A percentile compares a stretch with the other conserved stretches of the same genome.
Conservation (phyloP, 2,329 filamentous ascomycete genomes). For the Colletotrichum eremochloae region DNA sequence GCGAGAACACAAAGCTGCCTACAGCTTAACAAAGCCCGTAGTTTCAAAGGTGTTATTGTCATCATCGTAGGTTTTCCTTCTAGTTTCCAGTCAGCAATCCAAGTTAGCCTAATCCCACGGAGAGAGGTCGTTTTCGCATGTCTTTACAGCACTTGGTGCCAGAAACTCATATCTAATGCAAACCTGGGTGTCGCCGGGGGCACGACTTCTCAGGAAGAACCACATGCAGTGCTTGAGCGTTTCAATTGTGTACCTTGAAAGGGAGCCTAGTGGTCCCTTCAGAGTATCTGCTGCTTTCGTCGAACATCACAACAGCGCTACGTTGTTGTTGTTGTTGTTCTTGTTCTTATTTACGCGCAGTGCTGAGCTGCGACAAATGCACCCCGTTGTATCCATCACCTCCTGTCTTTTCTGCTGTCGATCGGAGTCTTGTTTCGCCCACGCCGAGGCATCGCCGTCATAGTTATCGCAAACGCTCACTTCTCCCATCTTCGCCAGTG, state of each 20-base stretch:
- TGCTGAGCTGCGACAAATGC: not conserved
- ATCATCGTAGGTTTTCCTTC: not conserved
- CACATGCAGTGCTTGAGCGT: not conserved
- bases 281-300: not conserved
- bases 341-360: not conserved
- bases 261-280: not conserved
- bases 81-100: not conserved
- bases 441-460: not conserved
- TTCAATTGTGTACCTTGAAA: slow-evolving; percentile 6
- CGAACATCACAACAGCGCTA: not conserved
- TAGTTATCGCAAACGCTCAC: not conserved
- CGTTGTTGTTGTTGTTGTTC: not conserved
- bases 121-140: not conserved
- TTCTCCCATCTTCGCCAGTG: not conserved
- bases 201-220: not conserved
- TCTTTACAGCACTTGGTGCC: not conserved
- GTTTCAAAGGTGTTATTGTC: not conserved
- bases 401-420: not conserved
- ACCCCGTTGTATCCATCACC: not conserved
- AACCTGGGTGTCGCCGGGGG: not conserved
- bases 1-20: not conserved
- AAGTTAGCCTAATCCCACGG: not conserved
- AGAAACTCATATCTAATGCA: not conserved
- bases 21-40: no score
- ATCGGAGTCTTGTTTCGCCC: not conserved